Evolutionary conservation across 176 grass and related monocot genomes (phyloP).

Genomic region (Juncus inflexus): DNA sequence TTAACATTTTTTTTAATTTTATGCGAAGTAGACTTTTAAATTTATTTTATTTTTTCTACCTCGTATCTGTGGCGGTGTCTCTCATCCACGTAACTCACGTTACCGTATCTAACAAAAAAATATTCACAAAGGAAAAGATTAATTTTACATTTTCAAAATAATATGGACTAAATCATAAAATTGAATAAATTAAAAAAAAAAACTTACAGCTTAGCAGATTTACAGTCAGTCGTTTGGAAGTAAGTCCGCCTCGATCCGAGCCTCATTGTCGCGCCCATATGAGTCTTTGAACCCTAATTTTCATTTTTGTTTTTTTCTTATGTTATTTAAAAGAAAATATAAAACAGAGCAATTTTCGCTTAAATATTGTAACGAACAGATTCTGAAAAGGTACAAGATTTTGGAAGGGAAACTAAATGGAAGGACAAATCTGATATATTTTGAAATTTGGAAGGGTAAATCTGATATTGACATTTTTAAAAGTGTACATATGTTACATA

Average conservation of each 20-base stretch:
- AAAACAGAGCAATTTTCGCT: no score
- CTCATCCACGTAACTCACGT: slow-evolving; percentile 56
- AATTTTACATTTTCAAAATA: slow-evolving; percentile 8
- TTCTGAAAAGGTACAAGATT: no score
- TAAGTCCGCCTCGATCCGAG: slow-evolving; percentile 86
- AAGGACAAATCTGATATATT: no score
- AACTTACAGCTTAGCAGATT: slow-evolving; percentile 81
- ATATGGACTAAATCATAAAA: neutral
- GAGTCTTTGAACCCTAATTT: slow-evolving; percentile 79
- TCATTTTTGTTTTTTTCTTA: neutral
- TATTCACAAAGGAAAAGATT: slow-evolving; percentile 4
- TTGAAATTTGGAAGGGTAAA: no score
- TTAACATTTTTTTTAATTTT: neutral
- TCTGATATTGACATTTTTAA: no score
- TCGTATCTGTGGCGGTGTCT: slow-evolving; percentile 96
- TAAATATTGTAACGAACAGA: no score
- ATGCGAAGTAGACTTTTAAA: slow-evolving; percentile 3
- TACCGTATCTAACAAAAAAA: slow-evolving; percentile 58
- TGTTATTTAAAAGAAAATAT: neutral
- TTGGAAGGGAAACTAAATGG: no score
- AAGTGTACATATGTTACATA: no score
- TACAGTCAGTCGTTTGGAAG: slow-evolving; percentile 53
- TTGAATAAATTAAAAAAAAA: neutral
- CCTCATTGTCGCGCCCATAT: slow-evolving; percentile 95
- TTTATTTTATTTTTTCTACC: slow-evolving; percentile 42